phyloP scores from a whole-genome alignment of 805 yeast species.

The Soucietia sequanensis region DNA sequence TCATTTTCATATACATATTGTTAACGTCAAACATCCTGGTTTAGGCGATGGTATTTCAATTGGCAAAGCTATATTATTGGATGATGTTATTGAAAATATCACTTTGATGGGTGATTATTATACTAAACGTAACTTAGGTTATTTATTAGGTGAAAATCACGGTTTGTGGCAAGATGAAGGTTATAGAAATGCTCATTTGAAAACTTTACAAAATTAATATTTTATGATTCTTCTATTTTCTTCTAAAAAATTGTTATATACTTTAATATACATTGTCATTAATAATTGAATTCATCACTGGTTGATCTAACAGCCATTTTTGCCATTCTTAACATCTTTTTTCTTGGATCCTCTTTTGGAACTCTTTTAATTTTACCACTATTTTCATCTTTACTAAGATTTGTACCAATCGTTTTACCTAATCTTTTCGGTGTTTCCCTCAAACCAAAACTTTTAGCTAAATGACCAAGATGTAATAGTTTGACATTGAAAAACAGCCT shows the following conservation, averaged over 20 bases:
- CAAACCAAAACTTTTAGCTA: constrained; percentile 91
- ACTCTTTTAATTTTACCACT: constrained; percentile 23
- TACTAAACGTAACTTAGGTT: constrained; percentile 55
- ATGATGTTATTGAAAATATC: constrained; percentile 76
- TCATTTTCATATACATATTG: constrained; percentile 92
- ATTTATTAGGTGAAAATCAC: constrained; percentile 73
- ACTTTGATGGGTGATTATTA: constrained; percentile 58
- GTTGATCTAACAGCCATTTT: constrained; percentile 60
- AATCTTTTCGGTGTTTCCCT: constrained; percentile 90
- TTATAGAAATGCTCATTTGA: constrained; percentile 16
- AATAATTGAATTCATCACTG: constrained; percentile 72
- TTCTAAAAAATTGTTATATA: neutral
- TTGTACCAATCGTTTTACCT: constrained; percentile 43
- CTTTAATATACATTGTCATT: constrained; percentile 1
- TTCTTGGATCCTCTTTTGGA: constrained; percentile 67
- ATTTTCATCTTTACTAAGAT: constrained; percentile 12
- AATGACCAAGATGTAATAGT: constrained; percentile 86
- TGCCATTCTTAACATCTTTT: constrained; percentile 76
- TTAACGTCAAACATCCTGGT: constrained; percentile 68
- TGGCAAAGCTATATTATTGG: constrained; percentile 82
- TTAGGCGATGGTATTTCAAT: constrained; percentile 63
- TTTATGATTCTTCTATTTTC: too few relatives aligned
- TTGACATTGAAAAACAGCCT: constrained; percentile 79
- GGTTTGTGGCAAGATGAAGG: constrained; percentile 56
- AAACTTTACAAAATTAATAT: neutral